Evolutionary conservation across 1,284 basidiomycete species (phyloP).

Genomic region (Cutaneotrichosporon curvatum): DNA sequence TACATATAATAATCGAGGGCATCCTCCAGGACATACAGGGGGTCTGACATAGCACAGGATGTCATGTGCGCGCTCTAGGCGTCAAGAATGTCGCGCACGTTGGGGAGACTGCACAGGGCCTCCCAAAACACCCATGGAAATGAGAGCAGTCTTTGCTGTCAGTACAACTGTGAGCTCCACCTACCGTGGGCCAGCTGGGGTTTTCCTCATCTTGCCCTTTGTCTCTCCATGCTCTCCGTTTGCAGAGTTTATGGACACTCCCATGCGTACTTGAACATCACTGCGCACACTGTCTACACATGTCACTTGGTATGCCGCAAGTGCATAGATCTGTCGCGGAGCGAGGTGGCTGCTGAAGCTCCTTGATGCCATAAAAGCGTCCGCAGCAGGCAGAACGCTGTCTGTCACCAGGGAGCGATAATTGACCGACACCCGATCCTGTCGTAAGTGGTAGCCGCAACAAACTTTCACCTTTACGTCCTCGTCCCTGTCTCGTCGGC

Average conservation of each 20-base stretch:
- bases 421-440: conserved; percentile 13
- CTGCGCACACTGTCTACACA: conserved; percentile 9
- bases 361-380: conserved; percentile 8
- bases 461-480: conserved; percentile 13
- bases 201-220: too few relatives aligned
- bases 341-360: background rate
- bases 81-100: background rate
- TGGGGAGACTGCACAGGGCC: conserved; percentile 16
- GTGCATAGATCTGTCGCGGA: conserved; percentile 18
- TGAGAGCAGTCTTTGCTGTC: conserved; percentile 17
- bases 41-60: too few relatives aligned
- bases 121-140: conserved; percentile 28
- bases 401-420: conserved; percentile 9
- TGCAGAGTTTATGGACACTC: background rate
- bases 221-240: too few relatives aligned
- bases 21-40: too few relatives aligned
- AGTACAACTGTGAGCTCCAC: background rate
- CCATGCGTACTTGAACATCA: conserved; percentile 5
- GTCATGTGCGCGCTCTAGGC: too few relatives aligned
- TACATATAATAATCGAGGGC: too few relatives aligned
- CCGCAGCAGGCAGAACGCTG: conserved; percentile 5
- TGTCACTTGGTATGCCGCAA: conserved; percentile 29
- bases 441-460: background rate
- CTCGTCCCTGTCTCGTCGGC: conserved; percentile 12
- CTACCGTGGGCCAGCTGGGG: background rate